These are phyloP conservation scores for Agrocybe praecox DNA, from an alignment of 768 basidiomycete species.

Conservation along the genomic window DNA sequence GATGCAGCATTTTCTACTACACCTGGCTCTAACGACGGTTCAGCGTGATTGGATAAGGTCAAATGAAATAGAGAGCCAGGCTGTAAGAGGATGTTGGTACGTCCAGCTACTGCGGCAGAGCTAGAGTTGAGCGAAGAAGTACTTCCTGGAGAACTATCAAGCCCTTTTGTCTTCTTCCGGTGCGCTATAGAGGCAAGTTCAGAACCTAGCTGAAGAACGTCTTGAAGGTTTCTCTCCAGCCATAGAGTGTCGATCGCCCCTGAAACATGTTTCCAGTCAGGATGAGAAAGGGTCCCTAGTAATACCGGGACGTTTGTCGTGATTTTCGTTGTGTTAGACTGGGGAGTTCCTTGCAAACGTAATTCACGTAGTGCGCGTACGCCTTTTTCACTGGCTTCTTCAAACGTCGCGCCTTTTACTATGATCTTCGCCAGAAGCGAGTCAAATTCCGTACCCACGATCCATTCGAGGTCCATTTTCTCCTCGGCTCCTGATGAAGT, in stretches of 20 bases:
- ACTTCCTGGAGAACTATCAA: not conserved
- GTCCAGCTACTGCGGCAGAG: not conserved
- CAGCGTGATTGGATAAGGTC: conserved; percentile 18
- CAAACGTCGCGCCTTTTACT: conserved; percentile 78
- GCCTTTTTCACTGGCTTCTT: conserved; percentile 84
- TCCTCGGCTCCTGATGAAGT: conserved; percentile 58
- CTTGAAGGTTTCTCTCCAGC: conserved; percentile 33
- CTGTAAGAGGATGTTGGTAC: conserved; percentile 24
- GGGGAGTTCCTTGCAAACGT: conserved; percentile 53
- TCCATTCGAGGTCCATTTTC: conserved; percentile 36
- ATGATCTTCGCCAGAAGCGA: conserved; percentile 86
- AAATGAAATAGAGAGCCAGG: conserved; percentile 39
- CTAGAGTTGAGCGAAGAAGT: not conserved
- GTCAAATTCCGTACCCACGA: conserved; percentile 77
- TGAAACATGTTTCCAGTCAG: conserved; percentile 24
- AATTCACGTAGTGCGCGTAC: conserved; percentile 81
- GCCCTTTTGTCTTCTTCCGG: not conserved
- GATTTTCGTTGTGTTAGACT: conserved; percentile 43
- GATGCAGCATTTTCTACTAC: too few species aligned
- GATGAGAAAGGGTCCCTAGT: conserved; percentile 30
- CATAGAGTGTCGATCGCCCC: conserved; percentile 37
- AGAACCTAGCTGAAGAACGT: conserved; percentile 21
- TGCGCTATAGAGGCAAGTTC: not conserved
- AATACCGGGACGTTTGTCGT: conserved; percentile 35
- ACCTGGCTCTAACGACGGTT: not conserved